Evolutionary conservation across 306 rosid species (phyloP), one percentile per base, ranked within the genome.

Genomic region (Ceratonia siliqua): DNA sequence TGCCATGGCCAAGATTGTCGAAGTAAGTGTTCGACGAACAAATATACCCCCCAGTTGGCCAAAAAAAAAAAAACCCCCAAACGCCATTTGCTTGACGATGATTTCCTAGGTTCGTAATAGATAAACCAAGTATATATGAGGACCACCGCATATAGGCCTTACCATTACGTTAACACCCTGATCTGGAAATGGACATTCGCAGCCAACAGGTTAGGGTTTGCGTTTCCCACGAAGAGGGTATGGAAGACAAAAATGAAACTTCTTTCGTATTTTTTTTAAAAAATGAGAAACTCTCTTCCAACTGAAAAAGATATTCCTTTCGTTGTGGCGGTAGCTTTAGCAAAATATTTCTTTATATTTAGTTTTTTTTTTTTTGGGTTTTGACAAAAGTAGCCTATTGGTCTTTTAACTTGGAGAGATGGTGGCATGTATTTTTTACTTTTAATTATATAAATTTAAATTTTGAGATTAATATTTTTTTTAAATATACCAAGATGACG

Each of bases 101-200:
- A 48, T 79, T 79, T 73, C 43, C 13, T 17, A 32, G 46, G 18
- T 3, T 27, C 5, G 12, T 8, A 49, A 38, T 48, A 8, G 36
- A 18, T 66, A n/a, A 0, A 25, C 1, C 0, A 24, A 56, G 62
- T 13, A 25, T 15, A 3, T 12, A 24, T 2, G 38, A 42, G 53
- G 38, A 13, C 0, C 2, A 43, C 39, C 13, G 17, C 17, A 70
- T 9, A 25, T 15, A 74, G 45, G 57, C 22, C 62, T 61, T 52
- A 69, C 80, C 84, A 80, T 80, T 7, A 10, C 13, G 76, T 39
- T 28, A 10, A 52, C 30, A 75, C 21, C 68, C 27, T 69, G 8
- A 32, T 30, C 5, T 1, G 69, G 41, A 15, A 24, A 30, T 7
- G 38, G 32, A 61, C 56, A 66, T 66, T 36, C 46, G 5, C 79